Base-by-base conservation (phyloP, 805 yeast genomes). In the Starmerella cellae region DNA sequence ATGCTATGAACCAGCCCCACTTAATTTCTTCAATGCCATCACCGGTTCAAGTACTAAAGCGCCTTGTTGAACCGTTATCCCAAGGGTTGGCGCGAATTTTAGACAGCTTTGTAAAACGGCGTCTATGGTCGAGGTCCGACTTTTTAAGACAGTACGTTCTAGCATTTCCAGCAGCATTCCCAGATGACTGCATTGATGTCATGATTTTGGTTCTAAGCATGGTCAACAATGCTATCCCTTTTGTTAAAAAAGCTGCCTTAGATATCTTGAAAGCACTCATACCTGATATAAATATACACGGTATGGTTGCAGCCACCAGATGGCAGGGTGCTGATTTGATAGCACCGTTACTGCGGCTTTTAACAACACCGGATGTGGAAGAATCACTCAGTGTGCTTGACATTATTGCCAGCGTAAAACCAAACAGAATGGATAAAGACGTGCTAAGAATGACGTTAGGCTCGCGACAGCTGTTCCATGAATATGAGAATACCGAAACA, bases 251-350 rank as follows among this genome's bases (percentile, higher is more conserved):
- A 10, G 95, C 88, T 58, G 74, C 91, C 0, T 69, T 93, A 74
- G 79, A 75, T 39, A 61, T 85, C 2, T 67, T 91, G 49, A 78
- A 79, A 53, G 73, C 75, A 37, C 59, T 91, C 6, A 71, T 93
- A 48, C 87, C 95, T 1, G 66, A 73, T 45, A 77, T 85, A 14
- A 87, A 91, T 55, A 64, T 87, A 41, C 76, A 74, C 35, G 65
- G 79, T 29, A 82, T 79, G 17, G 94, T 80, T 5, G 85, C 85
- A 56, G 69, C 73, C 23, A 93, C 22, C 13, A 31, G 40, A n/a
- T 40, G 94, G 2, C 79, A 84, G 30, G 98, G 98, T 4, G 97
- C 98, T 0, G 98, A 91, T 56, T 65, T 91, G 41, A 82, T 91
- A 5, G 80, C 95, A 1, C 98, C 99, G 2, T 65, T 93, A 38